These are phyloP conservation scores for Poronia punctata DNA, from an alignment of 495 filamentous ascomycete species.

Conservation along the genomic window DNA sequence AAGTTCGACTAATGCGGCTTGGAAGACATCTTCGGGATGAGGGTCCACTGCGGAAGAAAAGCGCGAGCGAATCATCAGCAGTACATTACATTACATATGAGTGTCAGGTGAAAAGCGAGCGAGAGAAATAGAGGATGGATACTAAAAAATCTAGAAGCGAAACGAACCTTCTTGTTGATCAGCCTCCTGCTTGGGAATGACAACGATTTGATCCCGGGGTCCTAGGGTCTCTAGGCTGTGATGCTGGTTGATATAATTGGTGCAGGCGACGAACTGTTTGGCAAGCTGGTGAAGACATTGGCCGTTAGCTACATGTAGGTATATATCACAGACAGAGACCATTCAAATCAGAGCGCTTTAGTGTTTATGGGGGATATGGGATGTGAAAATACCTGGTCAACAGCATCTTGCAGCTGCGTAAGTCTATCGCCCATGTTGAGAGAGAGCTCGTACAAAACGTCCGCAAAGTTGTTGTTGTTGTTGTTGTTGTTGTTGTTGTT, in stretches of 20 bases:
- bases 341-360: no score
- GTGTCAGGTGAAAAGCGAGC: not conserved
- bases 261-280: slow-evolving; percentile 79
- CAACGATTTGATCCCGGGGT: slow-evolving; percentile 49
- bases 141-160: not conserved
- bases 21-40: slow-evolving; percentile 59
- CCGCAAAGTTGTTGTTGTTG: no score
- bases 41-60: slow-evolving; percentile 42
- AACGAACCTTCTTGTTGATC: slow-evolving; percentile 31
- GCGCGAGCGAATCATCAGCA: slow-evolving; percentile 3
- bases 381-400: slow-evolving; percentile 63
- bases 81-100: not conserved
- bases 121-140: not conserved
- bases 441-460: no score
- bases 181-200: slow-evolving; percentile 44
- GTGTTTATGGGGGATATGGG: not conserved
- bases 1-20: slow-evolving; percentile 66
- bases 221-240: slow-evolving; percentile 67
- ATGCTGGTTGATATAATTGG: slow-evolving; percentile 76
- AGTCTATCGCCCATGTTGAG: slow-evolving; percentile 76
- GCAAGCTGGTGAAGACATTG: slow-evolving; percentile 52
- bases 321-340: no score
- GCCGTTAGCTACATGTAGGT: not conserved
- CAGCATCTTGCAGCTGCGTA: slow-evolving; percentile 90
- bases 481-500: no score